phyloP scores from a whole-genome alignment of 257 asterid genomes.

The Nicotiana paniculata region DNA sequence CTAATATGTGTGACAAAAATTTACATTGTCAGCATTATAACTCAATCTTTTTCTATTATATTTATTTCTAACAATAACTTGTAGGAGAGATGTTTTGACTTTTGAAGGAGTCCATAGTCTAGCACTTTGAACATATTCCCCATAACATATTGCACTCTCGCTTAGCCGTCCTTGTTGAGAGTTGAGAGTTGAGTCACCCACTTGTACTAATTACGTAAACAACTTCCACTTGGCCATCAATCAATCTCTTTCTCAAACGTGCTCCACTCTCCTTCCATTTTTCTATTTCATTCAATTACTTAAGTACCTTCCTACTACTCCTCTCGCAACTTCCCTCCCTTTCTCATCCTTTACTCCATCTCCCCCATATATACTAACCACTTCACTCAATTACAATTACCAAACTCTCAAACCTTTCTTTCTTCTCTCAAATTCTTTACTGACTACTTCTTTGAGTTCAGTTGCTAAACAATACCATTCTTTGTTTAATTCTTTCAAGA shows the following conservation, averaged over 20 bases:
- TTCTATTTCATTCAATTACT: conserved; percentile 1
- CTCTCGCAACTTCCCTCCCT: conserved; percentile 52
- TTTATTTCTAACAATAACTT: too few species aligned
- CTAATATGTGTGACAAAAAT: neutral
- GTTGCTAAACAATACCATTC: too few species aligned
- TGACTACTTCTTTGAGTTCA: neutral
- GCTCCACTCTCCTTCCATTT: neutral
- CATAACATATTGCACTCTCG: neutral
- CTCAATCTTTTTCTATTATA: neutral
- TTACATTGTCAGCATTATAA: neutral
- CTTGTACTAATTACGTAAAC: neutral
- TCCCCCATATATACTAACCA: conserved; percentile 13
- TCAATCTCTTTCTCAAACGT: neutral
- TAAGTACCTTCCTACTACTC: conserved; percentile 37
- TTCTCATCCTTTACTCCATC: neutral
- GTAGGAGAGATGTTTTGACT: neutral
- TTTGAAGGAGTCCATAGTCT: neutral
- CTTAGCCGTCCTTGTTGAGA: neutral
- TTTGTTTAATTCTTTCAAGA: neutral
- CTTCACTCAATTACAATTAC: neutral
- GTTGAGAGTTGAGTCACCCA: neutral
- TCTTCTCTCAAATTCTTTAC: neutral
- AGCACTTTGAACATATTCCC: neutral
- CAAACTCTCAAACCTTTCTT: neutral
- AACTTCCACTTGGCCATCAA: conserved; percentile 12